Conservation (phyloP, 2,329 filamentous ascomycete genomes). For the Seiridium unicorne region DNA sequence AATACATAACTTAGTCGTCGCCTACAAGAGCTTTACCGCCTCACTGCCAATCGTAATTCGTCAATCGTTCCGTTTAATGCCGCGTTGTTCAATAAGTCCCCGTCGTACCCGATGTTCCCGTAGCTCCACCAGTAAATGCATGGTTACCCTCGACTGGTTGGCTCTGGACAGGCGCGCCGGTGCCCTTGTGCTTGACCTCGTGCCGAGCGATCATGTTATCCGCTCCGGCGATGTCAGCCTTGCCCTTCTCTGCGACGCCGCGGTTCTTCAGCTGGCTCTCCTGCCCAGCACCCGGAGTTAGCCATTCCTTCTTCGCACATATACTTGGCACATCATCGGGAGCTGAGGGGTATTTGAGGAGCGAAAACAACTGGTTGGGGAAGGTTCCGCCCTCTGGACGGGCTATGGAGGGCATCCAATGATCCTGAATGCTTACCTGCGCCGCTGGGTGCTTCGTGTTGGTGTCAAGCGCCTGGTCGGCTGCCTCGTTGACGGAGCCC, state of each 20-base stretch:
- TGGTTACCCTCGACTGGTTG: not conserved
- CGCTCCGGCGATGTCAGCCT: slow-evolving; percentile 18
- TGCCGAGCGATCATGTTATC: slow-evolving; percentile 22
- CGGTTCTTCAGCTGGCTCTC: slow-evolving; percentile 21
- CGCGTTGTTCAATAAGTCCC: not conserved
- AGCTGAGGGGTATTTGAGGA: too few species aligned
- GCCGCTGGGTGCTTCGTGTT: slow-evolving; percentile 21
- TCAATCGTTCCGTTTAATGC: not conserved
- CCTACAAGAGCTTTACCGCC: too few species aligned
- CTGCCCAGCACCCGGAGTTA: not conserved
- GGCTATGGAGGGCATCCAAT: too few species aligned
- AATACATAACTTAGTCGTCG: too few species aligned
- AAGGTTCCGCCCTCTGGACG: too few species aligned
- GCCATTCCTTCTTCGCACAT: too few species aligned
- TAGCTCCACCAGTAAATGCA: not conserved
- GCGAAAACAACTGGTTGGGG: too few species aligned
- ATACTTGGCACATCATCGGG: too few species aligned
- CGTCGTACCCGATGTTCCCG: not conserved
- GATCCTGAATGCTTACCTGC: not conserved
- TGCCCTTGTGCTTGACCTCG: slow-evolving; percentile 12
- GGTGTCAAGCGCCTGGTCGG: slow-evolving; percentile 27
- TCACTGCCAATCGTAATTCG: too few species aligned
- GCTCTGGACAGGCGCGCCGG: not conserved
- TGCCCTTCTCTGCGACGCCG: slow-evolving; percentile 22
- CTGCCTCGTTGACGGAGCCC: slow-evolving; percentile 23